Conservation (phyloP, 441 rosid species). For the Biscutella laevigata region DNA sequence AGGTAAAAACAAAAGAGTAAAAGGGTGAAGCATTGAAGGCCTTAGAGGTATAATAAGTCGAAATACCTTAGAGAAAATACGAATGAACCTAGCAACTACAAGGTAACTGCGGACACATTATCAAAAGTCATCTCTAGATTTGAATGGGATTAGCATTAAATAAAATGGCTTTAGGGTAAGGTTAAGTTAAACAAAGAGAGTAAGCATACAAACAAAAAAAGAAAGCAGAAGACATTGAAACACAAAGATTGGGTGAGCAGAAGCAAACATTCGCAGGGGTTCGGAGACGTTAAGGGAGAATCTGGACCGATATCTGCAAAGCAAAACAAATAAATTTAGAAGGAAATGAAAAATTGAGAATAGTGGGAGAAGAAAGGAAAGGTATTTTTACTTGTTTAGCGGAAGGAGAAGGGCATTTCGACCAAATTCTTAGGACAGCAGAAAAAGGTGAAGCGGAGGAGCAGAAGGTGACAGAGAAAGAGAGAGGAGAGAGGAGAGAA, state of each 20-base stretch:
- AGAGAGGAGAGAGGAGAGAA: neutral
- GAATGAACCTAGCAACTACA: neutral
- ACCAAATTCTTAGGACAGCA: slow-evolving; percentile 6
- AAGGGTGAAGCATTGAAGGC: neutral
- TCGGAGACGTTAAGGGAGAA: slow-evolving; percentile 13
- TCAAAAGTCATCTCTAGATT: neutral
- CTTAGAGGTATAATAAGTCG: neutral
- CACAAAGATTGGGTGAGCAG: neutral
- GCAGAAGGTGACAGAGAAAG: neutral
- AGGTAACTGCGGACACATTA: neutral
- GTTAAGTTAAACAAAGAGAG: neutral
- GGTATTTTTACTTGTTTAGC: neutral
- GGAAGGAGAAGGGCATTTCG: neutral
- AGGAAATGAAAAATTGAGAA: neutral
- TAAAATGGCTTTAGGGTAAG: neutral
- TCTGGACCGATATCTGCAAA: slow-evolving; percentile 10
- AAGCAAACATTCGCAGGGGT: slow-evolving; percentile 15
- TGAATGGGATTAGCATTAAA: neutral
- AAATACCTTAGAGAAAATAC: neutral
- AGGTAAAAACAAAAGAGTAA: neutral
- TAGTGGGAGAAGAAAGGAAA: neutral
- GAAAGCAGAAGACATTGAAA: neutral
- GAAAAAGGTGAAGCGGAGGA: slow-evolving; percentile 11
- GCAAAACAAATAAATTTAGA: neutral
- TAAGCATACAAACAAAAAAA: neutral